Evolutionary conservation across 208 protist genomes (phyloP), one percentile per base, ranked within the genome.

Genomic region (Wallacemonas collosoma): DNA sequence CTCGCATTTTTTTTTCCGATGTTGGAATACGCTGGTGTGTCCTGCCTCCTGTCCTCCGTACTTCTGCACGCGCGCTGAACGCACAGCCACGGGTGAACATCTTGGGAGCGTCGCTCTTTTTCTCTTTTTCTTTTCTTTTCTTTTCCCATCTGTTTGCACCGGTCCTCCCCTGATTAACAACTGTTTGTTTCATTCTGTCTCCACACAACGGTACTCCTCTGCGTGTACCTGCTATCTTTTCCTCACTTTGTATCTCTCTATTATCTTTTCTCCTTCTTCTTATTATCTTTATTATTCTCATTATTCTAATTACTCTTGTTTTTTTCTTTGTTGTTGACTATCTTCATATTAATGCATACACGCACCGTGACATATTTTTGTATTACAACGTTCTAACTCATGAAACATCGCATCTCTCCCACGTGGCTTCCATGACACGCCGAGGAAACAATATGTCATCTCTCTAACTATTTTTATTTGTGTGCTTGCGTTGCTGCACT

Each of bases 71-170:
- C 26, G 26, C 26, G 26, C 26, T 26, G 26, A 26, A 26, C 26
- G 26, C 26, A 26, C 26, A 26, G 26, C 26, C 26, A 26, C 26
- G 26, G 26, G 26, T 26, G 26, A 26, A 26, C 26, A 26, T 26
- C 26, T 26, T 26, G 26, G 26, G 0, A 0, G 26, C 26, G 26
- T 26, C 26, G 26, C 5, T 12, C 8, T 57, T 9, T 54, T 41
- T 63, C 47, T 54, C 66, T 15, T 8, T 72, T 44, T 26, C n/a
- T 64, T 40, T 2, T 69, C 48, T 40, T 69, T 17, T 69, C 47
- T 11, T 50, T 44, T 17, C 45, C 26, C 26, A 26, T 26, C 26
- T 26, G 26, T 26, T 26, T 26, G 26, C 26, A 26, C 0, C 26
- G 26, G 26, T 26, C 26, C 26, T 26, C 26, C 26, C 26, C 26